These are phyloP conservation scores for Xylaria sp. DNA, from an alignment of 2,329 filamentous ascomycete species.

Conservation along the genomic window DNA sequence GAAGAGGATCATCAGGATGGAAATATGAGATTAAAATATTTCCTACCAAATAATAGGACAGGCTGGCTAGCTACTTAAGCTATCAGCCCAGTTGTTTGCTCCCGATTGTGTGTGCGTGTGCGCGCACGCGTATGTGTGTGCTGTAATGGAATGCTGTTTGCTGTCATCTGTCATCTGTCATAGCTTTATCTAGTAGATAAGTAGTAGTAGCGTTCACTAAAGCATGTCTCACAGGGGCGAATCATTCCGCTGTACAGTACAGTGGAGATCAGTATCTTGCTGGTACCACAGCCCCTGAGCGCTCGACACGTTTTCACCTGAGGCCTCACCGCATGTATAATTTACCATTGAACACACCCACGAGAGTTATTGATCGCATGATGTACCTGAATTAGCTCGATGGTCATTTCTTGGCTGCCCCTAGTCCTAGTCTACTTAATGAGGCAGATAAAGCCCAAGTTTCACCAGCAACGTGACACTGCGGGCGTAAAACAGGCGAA, in stretches of 20 bases:
- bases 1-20: background rate
- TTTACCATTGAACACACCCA: conserved; percentile 1
- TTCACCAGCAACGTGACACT: background rate
- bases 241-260: conserved; percentile 12
- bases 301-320: conserved; percentile 32
- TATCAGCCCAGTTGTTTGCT: background rate
- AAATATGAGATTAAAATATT: background rate
- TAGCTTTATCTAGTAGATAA: too few relatives aligned
- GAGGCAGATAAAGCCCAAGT: background rate
- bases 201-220: conserved; percentile 33
- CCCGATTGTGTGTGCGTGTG: background rate
- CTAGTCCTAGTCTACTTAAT: background rate
- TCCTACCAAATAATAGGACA: background rate
- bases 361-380: background rate
- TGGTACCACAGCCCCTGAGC: conserved; percentile 29
- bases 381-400: conserved; percentile 1
- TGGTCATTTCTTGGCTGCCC: conserved; percentile 1
- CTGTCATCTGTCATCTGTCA: too few relatives aligned
- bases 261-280: conserved; percentile 26
- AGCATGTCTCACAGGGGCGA: conserved; percentile 22
- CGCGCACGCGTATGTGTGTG: background rate
- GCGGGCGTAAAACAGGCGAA: conserved; percentile 3
- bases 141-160: conserved; percentile 12
- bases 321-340: conserved; percentile 29
- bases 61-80: background rate